A percentile compares a stretch with the other conserved stretches of the same genome.
phyloP scores from a whole-genome alignment of 805 yeast genomes.

The Candida insectalens region DNA sequence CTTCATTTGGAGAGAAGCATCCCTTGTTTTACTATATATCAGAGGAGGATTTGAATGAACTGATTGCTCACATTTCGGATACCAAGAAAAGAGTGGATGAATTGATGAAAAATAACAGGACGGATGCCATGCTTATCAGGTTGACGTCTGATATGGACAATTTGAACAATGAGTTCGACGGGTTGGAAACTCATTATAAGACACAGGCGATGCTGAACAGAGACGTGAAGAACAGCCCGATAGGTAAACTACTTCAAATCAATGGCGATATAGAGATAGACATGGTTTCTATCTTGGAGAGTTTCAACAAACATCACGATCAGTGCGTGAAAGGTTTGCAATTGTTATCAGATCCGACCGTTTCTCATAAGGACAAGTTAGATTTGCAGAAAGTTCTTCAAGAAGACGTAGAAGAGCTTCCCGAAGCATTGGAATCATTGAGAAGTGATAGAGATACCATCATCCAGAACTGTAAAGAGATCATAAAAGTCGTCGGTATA shows the following conservation, averaged over 20 bases:
- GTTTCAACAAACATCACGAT: conserved; percentile 76
- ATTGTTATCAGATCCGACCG: conserved; percentile 5
- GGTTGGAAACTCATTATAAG: conserved; percentile 15
- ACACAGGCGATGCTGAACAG: conserved; percentile 11
- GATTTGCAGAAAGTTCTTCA: conserved; percentile 37
- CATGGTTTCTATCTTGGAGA: conserved; percentile 56
- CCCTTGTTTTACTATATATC: conserved; percentile 40
- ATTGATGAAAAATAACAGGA: conserved; percentile 16
- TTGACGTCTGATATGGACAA: conserved; percentile 17
- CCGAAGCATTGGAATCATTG: conserved; percentile 43
- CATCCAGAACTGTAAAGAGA: conserved; percentile 20
- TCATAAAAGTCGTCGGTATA: conserved; percentile 12
- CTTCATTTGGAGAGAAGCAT: conserved; percentile 16
- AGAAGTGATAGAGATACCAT: conserved; percentile 25
- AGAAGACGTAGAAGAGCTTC: conserved; percentile 47
- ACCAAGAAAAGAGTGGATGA: conserved; percentile 22
- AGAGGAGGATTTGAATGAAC: conserved; percentile 26
- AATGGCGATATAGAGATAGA: conserved; percentile 51
- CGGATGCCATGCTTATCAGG: conserved; percentile 19
- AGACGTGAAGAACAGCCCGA: conserved; percentile 10
- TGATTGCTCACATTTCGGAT: conserved; percentile 22
- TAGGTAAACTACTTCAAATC: conserved; percentile 24
- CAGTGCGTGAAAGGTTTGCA: conserved; percentile 49
- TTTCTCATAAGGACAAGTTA: conserved; percentile 21
- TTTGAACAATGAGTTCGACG: conserved; percentile 16